Conservation (phyloP, 2,329 filamentous ascomycete species). For the Plenodomus tracheiphilus region DNA sequence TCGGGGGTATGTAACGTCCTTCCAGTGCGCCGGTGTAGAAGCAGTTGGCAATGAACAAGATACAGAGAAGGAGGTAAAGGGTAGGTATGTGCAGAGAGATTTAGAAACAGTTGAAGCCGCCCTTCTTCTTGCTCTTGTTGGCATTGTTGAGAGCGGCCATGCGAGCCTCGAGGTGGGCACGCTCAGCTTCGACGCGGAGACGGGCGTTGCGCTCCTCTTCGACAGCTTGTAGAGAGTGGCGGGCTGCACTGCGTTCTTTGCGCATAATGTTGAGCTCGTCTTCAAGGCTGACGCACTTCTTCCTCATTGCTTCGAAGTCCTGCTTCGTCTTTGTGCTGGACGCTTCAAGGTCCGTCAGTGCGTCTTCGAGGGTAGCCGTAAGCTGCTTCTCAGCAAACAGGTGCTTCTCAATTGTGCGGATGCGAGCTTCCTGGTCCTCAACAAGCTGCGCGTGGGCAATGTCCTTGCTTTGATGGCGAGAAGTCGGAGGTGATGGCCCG, state of each 20-base stretch:
- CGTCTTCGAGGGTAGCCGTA: constrained; percentile 92
- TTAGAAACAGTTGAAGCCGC: constrained; percentile 96
- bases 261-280: constrained; percentile 66
- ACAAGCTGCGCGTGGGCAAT: constrained; percentile 76
- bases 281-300: constrained; percentile 78
- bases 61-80: constrained; percentile 23
- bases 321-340: constrained; percentile 90
- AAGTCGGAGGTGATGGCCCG: constrained; percentile 61
- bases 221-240: constrained; percentile 78
- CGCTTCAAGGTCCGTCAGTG: constrained; percentile 87
- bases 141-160: constrained; percentile 77
- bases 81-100: constrained; percentile 4
- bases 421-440: constrained; percentile 93
- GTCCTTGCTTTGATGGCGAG: constrained; percentile 81
- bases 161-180: constrained; percentile 86
- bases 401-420: constrained; percentile 95
- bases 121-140: constrained; percentile 90
- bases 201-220: constrained; percentile 96
- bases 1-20: constrained; percentile 34
- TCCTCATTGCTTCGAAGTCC: constrained; percentile 88
- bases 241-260: constrained; percentile 62
- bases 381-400: constrained; percentile 94
- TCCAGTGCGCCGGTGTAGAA: constrained; percentile 25
- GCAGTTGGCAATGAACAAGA: constrained; percentile 22
- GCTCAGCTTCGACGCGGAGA: constrained; percentile 84